A percentile compares a stretch with the other conserved stretches of the same genome.
These are phyloP conservation scores for Beauveria sp. DNA, from an alignment of 2,329 filamentous ascomycete species.

Conservation along the genomic window DNA sequence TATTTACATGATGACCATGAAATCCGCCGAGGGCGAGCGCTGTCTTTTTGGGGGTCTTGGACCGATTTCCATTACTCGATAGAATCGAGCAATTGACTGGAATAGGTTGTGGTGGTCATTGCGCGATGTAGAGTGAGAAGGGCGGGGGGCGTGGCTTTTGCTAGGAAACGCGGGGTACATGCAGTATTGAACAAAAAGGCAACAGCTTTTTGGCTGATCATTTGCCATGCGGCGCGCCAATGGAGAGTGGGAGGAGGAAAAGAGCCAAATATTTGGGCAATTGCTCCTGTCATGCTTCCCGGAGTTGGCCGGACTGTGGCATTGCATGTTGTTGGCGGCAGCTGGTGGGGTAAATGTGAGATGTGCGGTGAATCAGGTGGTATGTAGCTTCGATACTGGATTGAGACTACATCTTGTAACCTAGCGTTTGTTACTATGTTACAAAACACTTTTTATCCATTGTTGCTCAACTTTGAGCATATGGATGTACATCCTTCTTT, in stretches of 20 bases:
- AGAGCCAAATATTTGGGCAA: background rate
- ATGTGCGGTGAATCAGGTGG: too few species aligned
- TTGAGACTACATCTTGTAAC: background rate
- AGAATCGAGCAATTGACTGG: slow-evolving; percentile 5
- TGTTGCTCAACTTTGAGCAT: too few species aligned
- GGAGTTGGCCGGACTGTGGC: slow-evolving; percentile 1
- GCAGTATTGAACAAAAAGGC: background rate
- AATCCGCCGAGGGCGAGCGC: background rate
- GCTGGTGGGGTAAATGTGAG: background rate
- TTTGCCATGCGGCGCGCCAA: background rate
- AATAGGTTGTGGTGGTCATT: background rate
- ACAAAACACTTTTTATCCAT: too few species aligned
- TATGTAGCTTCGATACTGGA: too few species aligned
- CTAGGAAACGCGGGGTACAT: background rate
- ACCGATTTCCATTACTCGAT: slow-evolving; percentile 6
- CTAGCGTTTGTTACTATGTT: too few species aligned
- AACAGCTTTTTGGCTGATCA: background rate
- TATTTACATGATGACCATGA: background rate
- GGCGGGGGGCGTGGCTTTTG: background rate
- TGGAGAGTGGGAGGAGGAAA: background rate
- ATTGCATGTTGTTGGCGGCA: background rate
- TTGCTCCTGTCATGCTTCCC: background rate
- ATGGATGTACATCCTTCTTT: too few species aligned
- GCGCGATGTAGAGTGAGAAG: background rate
- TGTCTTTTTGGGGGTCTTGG: background rate